Percentiles rank a stretch among this genome's conserved stretches.
Evolutionary conservation across 331 rosid species (phyloP).

Genomic region (Pyracantha coccinea): DNA sequence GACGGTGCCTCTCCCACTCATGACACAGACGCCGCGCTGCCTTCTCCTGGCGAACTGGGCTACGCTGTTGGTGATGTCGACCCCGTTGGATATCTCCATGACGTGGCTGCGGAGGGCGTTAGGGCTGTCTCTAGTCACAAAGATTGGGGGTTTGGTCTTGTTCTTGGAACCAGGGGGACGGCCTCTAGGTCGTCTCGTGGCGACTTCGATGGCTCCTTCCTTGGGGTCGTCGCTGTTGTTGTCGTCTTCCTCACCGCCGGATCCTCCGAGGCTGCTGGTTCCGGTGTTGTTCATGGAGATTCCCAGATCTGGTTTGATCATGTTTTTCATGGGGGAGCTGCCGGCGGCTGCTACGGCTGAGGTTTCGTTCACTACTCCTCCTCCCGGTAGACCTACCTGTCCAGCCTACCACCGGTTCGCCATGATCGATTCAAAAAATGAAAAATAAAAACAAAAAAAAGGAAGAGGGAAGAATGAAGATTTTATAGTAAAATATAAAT

Average conservation of each 20-base stretch:
- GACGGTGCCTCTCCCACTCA: constrained; percentile 55
- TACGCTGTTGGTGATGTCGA: constrained; percentile 46
- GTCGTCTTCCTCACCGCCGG: constrained; percentile 43
- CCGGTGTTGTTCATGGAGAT: constrained; percentile 32
- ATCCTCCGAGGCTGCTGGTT: constrained; percentile 5
- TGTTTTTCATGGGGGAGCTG: constrained; percentile 22
- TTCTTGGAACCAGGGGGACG: constrained; percentile 65
- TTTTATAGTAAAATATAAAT: neutral
- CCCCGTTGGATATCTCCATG: constrained; percentile 61
- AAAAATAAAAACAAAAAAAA: neutral
- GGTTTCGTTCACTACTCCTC: constrained; percentile 19
- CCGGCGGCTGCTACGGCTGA: constrained; percentile 2
- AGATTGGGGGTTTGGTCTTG: constrained; percentile 68
- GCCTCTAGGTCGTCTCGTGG: constrained; percentile 48
- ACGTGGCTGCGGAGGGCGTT: constrained; percentile 75
- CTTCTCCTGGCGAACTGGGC: constrained; percentile 52
- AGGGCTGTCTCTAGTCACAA: constrained; percentile 72
- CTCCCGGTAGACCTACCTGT: constrained; percentile 41
- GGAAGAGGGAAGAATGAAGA: neutral
- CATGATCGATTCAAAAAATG: constrained; percentile 19
- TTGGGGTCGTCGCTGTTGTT: constrained; percentile 56
- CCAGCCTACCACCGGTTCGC: constrained; percentile 79
- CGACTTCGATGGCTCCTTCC: constrained; percentile 52
- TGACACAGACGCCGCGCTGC: constrained; percentile 56
- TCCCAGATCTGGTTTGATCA: constrained; percentile 55